Evolutionary conservation across 116 monocot species (phyloP), one percentile per base, ranked within the genome.

Genomic region (Phalaenopsis hybrid): DNA sequence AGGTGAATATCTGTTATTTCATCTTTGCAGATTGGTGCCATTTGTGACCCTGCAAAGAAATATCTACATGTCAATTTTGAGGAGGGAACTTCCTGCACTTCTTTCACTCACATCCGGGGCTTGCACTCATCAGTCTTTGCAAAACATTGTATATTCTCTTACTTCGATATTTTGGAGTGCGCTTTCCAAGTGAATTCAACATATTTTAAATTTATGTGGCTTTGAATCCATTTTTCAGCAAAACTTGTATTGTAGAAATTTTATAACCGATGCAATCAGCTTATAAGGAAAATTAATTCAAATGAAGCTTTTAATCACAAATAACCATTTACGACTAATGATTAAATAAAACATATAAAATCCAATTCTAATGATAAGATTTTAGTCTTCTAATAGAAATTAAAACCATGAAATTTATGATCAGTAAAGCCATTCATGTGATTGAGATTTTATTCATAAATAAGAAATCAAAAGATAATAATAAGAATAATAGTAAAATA

Each of bases 31-130:
- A 87, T 85, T 93, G 87, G 87, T 86, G 9, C 99, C 99, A 25
- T 74, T 93, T 48, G 86, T 89, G 55, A 79, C 92, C 17, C 81
- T 99, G 58, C 99, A 99, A 84, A 95, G 87, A 84, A 99, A 91
- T 81, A 94, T 99, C 6, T 99, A 95, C 82, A 74, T 93, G 79
- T 99, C 93, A 82, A 89, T 99, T 75, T 82, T 99, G 85, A 91
- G 89, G 85, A 93, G 82, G 83, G 95, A 99, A 78, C 92, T 99
- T 74, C 91, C 86, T 73, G 85, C 92, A 79, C 93, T 99, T 72
- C 86, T 99, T 77, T 90, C 99, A 81, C 82, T 99, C 23, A 82
- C 93, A 70, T 79, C 85, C 21, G 87, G 91, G 77, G 37, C 86
- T 80, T 85, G 86, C 57, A 88, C 81, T 83, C 87, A 92, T 78